phyloP scores from a whole-genome alignment of 345 rosid genomes.

The Eutrema heterophyllum region DNA sequence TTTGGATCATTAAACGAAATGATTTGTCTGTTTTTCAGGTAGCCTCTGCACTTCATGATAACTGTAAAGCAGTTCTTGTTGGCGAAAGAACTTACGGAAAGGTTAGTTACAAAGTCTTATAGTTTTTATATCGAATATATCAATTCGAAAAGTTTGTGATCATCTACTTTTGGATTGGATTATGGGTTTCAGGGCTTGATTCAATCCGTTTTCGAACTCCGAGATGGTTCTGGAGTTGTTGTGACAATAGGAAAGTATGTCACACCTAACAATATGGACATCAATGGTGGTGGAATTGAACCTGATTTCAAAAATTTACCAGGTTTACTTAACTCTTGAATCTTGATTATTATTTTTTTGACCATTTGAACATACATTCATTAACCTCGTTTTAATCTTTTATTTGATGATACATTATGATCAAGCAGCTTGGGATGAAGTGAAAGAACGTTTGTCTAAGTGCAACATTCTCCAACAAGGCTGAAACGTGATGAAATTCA shows the following conservation, averaged over 20 bases:
- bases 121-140: neutral
- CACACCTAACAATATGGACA: conserved; percentile 84
- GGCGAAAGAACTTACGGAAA: conserved; percentile 90
- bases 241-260: conserved; percentile 85
- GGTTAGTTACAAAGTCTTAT: conserved; percentile 36
- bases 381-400: neutral
- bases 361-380: neutral
- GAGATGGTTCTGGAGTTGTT: conserved; percentile 89
- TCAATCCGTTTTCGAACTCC: conserved; percentile 85
- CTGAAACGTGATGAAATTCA: conserved; percentile 21
- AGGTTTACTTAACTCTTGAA: conserved; percentile 38
- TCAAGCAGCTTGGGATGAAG: conserved; percentile 72
- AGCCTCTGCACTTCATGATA: conserved; percentile 98
- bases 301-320: conserved; percentile 68
- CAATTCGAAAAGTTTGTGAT: conserved; percentile 6
- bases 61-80: conserved; percentile 94
- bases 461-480: conserved; percentile 55
- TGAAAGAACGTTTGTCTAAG: conserved; percentile 44
- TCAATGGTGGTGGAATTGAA: conserved; percentile 90
- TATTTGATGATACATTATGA: neutral
- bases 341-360: neutral
- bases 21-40: conserved; percentile 46
- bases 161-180: neutral
- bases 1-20: neutral
- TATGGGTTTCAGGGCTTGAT: conserved; percentile 62